These are phyloP conservation scores for Dendrocalamus latiflorus DNA, from an alignment of 202 grass and related monocot genomes.

Conservation along the genomic window DNA sequence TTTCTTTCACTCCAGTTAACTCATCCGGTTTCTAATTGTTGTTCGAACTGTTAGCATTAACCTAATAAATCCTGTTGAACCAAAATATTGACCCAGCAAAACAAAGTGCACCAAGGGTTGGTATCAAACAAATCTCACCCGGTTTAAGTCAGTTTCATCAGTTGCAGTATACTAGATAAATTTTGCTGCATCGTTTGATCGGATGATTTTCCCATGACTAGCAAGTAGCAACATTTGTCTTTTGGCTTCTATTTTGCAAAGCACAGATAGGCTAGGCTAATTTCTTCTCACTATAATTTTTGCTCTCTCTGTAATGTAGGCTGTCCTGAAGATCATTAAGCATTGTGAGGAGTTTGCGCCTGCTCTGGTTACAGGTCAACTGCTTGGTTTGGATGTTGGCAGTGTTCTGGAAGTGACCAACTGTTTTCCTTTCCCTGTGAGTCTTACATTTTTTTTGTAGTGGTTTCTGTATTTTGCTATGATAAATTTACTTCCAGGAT, in stretches of 20 bases:
- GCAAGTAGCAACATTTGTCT: background rate
- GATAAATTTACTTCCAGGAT: background rate
- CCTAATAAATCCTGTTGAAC: background rate
- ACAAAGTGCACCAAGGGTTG: background rate
- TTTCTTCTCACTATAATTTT: constrained; percentile 14
- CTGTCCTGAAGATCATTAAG: constrained; percentile 92
- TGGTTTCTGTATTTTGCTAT: background rate
- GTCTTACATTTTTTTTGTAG: constrained; percentile 4
- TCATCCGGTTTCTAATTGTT: background rate
- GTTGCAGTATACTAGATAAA: background rate
- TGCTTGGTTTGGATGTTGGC: constrained; percentile 96
- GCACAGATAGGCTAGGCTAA: background rate
- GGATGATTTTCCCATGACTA: background rate
- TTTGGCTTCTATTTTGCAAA: background rate
- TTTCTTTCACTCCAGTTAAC: background rate
- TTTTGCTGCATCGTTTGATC: background rate
- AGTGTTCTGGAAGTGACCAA: constrained; percentile 98
- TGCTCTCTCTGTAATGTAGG: constrained; percentile 34
- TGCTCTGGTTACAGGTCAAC: constrained; percentile 88
- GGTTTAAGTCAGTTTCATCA: constrained; percentile 3
- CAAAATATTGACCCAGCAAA: background rate
- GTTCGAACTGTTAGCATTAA: background rate
- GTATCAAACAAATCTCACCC: background rate
- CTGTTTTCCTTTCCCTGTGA: constrained; percentile 95
- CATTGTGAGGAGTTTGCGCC: constrained; percentile 94